These are phyloP conservation scores for Wickerhamiella qilinensis DNA, from an alignment of 805 yeast species.

Conservation along the genomic window DNA sequence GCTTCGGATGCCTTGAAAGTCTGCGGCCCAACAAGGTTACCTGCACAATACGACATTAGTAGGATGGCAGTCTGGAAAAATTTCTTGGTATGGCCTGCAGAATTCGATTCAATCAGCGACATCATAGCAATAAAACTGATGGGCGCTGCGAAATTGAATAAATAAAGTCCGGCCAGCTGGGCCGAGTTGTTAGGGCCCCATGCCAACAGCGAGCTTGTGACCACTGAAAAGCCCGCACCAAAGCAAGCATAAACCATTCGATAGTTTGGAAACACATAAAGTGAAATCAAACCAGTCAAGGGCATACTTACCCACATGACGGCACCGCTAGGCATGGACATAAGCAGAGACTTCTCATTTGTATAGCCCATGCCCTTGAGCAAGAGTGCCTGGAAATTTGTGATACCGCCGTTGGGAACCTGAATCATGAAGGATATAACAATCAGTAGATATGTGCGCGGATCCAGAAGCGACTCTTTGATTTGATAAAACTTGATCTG, in stretches of 20 bases:
- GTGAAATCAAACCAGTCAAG: slow-evolving; percentile 9
- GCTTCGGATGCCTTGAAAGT: slow-evolving; percentile 40
- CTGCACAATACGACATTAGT: slow-evolving; percentile 50
- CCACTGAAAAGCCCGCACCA: slow-evolving; percentile 31
- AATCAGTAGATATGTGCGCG: slow-evolving; percentile 33
- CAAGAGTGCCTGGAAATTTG: slow-evolving; percentile 31
- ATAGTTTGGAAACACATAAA: slow-evolving; percentile 5
- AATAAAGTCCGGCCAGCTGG: slow-evolving; percentile 26
- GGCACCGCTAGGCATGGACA: slow-evolving; percentile 31
- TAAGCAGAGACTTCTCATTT: slow-evolving; percentile 23
- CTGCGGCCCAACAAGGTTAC: slow-evolving; percentile 61
- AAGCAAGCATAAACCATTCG: slow-evolving; percentile 27
- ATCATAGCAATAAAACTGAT: slow-evolving; percentile 17
- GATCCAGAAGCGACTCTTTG: slow-evolving; percentile 33
- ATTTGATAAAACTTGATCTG: slow-evolving; percentile 40
- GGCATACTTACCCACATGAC: slow-evolving; percentile 18
- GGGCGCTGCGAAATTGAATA: slow-evolving; percentile 23
- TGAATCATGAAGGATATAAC: neutral
- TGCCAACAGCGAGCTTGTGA: slow-evolving; percentile 29
- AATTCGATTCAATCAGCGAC: slow-evolving; percentile 26
- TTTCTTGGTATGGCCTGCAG: slow-evolving; percentile 65
- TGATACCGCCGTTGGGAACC: slow-evolving; percentile 32
- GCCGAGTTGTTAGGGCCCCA: slow-evolving; percentile 25
- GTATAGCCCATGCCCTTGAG: slow-evolving; percentile 22
- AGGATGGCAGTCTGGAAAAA: slow-evolving; percentile 40